Base-by-base conservation (phyloP, 2,329 filamentous ascomycete species). In the Calycina herbarum region DNA sequence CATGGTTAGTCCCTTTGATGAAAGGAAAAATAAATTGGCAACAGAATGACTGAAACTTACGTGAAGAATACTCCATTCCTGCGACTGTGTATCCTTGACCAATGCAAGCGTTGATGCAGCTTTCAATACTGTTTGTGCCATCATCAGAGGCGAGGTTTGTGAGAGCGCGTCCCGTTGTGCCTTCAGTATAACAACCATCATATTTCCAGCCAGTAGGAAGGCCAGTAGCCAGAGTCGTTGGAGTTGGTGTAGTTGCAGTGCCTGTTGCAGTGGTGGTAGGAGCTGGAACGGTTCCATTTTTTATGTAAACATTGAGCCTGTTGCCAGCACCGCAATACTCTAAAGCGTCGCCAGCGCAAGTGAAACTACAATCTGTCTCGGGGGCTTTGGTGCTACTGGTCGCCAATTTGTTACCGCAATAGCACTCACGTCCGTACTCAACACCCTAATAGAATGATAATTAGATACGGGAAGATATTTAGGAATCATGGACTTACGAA, bases 401-500 rank as follows among this genome's bases (percentile, higher is more conserved):
- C 7, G 48, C 61, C 20, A 71, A 61, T 10, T 59, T 59, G 20
- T 71, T 69, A 58, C 69, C 69, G 59, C 69, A 70, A 48, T 68
- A 70, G 56, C 70, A 83, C 66, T 78, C 76, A 20, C 76, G 75
- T 27, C 77, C 78, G 54, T 80, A 79, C 68, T 83, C 80, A 31
- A 80, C 81, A 33, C 80, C 81, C 48, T 54, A 13, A 51, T 0
- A 15, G 20, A 3, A n/a, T 17, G n/a, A 2, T 8, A 20, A 5
- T 51, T 51, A 51, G 45, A 51, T 51, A 11, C 10, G n/a, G n/a
- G 45, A 5, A 51, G 4, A 38, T 51, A 20, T 24, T 27, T 51
- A 10, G 20, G 45, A 24, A 51, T 51, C 10, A 51, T 11, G 20
- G 27, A 29, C 48, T 54, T 27, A 54, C 48, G 1, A 82, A 81